These are phyloP conservation scores for Clavulina sp. DNA, from an alignment of 768 basidiomycete species.

Conservation along the genomic window DNA sequence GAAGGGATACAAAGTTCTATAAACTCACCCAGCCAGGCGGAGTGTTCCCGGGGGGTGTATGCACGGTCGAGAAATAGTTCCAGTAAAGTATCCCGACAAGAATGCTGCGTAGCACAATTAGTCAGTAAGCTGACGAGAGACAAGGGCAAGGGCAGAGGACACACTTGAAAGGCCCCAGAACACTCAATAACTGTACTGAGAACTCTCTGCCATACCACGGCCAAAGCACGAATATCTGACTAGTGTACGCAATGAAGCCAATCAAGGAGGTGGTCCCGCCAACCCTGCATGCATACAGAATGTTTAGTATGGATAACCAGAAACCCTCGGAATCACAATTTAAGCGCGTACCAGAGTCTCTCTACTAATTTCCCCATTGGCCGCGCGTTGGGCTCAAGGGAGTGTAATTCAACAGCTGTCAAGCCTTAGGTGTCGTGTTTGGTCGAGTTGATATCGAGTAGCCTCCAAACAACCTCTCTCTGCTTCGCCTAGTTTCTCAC, in stretches of 20 bases:
- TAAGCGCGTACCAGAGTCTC: too few species aligned
- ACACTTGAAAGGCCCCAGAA: constrained; percentile 88
- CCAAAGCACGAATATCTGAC: constrained; percentile 80
- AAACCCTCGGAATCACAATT: too few species aligned
- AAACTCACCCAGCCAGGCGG: constrained; percentile 56
- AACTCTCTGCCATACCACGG: constrained; percentile 76
- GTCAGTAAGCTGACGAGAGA: constrained; percentile 7
- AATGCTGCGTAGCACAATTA: constrained; percentile 27
- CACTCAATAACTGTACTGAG: constrained; percentile 51
- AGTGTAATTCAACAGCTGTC: too few species aligned
- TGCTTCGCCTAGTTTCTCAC: too few species aligned
- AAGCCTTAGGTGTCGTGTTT: too few species aligned
- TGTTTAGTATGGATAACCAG: too few species aligned
- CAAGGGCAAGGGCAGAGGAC: constrained; percentile 17
- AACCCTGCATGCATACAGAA: constrained; percentile 25
- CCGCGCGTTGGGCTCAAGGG: too few species aligned
- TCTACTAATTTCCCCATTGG: too few species aligned
- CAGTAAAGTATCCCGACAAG: constrained; percentile 63
- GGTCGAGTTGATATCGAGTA: too few species aligned
- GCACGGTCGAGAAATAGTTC: constrained; percentile 77
- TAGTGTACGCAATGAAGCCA: constrained; percentile 73
- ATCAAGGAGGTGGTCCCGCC: constrained; percentile 54
- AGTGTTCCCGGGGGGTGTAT: constrained; percentile 70
- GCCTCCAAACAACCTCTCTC: too few species aligned
- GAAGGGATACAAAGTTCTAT: background rate